Percentiles rank a stretch among this genome's conserved stretches.
phyloP scores from a whole-genome alignment of 768 basidiomycete species.

The Pulveroboletus sp. region DNA sequence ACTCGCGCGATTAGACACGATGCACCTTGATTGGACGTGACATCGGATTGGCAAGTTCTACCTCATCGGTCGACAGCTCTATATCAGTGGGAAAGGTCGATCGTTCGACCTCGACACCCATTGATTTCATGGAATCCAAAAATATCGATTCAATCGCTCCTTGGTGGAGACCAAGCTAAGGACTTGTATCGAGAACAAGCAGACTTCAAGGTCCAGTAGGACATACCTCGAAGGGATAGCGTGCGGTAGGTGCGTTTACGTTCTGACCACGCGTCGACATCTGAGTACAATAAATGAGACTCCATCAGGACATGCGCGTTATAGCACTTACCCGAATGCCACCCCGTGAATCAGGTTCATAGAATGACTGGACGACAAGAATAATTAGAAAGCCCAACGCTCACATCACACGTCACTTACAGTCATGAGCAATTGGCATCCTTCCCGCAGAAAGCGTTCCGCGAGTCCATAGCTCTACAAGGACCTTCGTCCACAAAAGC shows the following conservation, averaged over 20 bases:
- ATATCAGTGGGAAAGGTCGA: conserved; percentile 28
- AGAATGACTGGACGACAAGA: conserved; percentile 53
- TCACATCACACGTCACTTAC: conserved; percentile 36
- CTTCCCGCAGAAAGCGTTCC: conserved; percentile 55
- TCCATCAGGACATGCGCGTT: not conserved
- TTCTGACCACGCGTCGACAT: conserved; percentile 58
- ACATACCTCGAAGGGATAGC: conserved; percentile 66
- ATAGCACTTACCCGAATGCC: conserved; percentile 49
- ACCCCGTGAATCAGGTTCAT: conserved; percentile 57
- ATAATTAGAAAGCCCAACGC: not conserved
- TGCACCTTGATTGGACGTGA: conserved; percentile 22
- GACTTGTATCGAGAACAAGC: not conserved
- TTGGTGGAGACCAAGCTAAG: conserved; percentile 31
- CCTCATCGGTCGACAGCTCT: conserved; percentile 25
- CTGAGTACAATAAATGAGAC: conserved; percentile 29
- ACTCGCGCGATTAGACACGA: not conserved
- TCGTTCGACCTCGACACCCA: conserved; percentile 30
- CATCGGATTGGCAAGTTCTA: conserved; percentile 18
- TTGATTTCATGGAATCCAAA: conserved; percentile 30
- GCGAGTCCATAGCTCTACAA: conserved; percentile 69
- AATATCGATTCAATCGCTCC: conserved; percentile 33
- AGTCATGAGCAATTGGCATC: conserved; percentile 60
- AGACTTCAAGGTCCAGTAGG: not conserved
- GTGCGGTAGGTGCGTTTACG: conserved; percentile 53
- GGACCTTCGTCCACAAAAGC: not conserved